Base-by-base conservation (phyloP, 441 rosid species). In the Rhodomyrtus psidioides region DNA sequence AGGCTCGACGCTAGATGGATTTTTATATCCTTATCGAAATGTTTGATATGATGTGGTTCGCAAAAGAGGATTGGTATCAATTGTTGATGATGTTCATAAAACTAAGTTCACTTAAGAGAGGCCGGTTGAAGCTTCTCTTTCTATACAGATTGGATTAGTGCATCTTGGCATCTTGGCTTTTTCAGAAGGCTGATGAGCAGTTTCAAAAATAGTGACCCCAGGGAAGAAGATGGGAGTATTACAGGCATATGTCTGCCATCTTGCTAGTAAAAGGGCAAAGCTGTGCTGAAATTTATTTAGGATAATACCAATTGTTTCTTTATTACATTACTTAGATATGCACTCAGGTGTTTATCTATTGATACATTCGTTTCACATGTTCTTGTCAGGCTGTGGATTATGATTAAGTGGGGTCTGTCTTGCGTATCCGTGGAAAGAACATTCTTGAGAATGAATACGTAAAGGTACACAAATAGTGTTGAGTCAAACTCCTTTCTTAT, bases 341-440 rank as follows among this genome's bases (percentile, higher is more conserved):
- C 84, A 46, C 55, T 53, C 26, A 82, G 27, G 42, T 12, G 12
- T 82, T 7, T 46, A 82, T 39, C 57, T 30, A 30, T 82, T 82
- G 49, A 82, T 54, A 51, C 27, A 28, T n/a, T 49, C 19, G 5
- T 62, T 30, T 56, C 84, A 81, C 19, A 6, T 28, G 21, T 6
- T 17, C 75, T 55, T 21, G 74, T 85, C 87, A 97, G 99, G 91
- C 90, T 39, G 91, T 90, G 83, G 97, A 97, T 82, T 97, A 94
- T 91, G 99, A 97, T 83, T 93, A 96, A 92, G 98, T 88, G 44
- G 98, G 94, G 23, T 87, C 95, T 74, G 93, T 92, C 60, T 87
- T 97, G 90, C 96, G 99, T 82, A 89, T 97, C 85, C 98, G 98
- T n/a, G 99, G 99, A 62, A 97, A 94, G 90, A 97, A 97, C 90